These are phyloP conservation scores for Entomortierella lignicola DNA, from an alignment of 192 early-diverging fungal genomes.

Conservation along the genomic window DNA sequence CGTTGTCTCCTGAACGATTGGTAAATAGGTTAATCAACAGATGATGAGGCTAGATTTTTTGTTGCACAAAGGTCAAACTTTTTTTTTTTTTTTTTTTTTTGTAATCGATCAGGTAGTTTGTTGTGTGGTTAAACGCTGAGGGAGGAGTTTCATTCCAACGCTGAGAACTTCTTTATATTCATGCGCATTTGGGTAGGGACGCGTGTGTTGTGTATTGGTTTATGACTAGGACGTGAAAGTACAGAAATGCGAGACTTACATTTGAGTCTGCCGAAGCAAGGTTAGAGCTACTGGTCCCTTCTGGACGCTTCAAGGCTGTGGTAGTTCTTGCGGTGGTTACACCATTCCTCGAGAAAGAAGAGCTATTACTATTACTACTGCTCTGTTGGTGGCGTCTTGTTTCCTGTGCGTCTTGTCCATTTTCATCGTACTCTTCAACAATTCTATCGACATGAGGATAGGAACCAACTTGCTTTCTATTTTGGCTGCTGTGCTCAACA, in stretches of 20 bases:
- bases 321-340: not conserved
- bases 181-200: no score
- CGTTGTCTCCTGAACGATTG: not conserved
- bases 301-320: not conserved
- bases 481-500: not conserved
- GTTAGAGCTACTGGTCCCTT: conserved; percentile 2
- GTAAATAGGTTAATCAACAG: not conserved
- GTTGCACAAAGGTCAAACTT: not conserved
- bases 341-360: conserved; percentile 11
- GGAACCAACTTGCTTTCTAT: conserved; percentile 1
- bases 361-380: conserved; percentile 10
- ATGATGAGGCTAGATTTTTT: not conserved
- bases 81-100: no score
- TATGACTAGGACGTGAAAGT: no score
- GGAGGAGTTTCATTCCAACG: no score
- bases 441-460: not conserved
- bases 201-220: no score
- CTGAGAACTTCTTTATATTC: no score
- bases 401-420: not conserved
- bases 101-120: no score
- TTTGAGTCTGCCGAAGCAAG: conserved; percentile 18
- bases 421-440: not conserved
- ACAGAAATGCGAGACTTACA: conserved; percentile 9
- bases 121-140: no score
- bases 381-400: not conserved